Percentiles rank a stretch among this genome's conserved stretches.
Conservation (phyloP, 768 basidiomycete species). For the Mycena filopes region DNA sequence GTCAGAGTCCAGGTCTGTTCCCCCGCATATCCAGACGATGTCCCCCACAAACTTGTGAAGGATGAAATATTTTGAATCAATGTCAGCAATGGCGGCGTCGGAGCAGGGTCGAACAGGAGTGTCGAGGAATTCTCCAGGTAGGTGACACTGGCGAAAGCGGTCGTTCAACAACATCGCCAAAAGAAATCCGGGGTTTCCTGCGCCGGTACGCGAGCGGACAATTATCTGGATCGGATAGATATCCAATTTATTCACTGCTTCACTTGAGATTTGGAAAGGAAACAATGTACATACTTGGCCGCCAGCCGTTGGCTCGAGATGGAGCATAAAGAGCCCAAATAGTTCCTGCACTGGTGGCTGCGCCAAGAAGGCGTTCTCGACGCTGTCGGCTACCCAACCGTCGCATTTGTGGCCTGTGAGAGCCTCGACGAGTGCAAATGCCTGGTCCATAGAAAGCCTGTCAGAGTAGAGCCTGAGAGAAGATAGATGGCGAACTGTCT, state of each 20-base stretch:
- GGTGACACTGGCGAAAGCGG: constrained; percentile 5
- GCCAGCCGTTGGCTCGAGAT: constrained; percentile 16
- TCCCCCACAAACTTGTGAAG: constrained; percentile 24
- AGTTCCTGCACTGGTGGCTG: constrained; percentile 17
- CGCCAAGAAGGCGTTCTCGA: constrained; percentile 24
- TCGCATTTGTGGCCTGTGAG: constrained; percentile 16
- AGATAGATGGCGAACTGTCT: constrained; percentile 21
- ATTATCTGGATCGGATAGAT: constrained; percentile 20
- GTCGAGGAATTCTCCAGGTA: constrained; percentile 19
- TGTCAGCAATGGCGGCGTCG: constrained; percentile 19
- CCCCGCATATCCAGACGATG: constrained; percentile 27
- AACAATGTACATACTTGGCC: constrained; percentile 22
- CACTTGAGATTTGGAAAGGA: constrained; percentile 23
- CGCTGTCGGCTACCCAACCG: constrained; percentile 20
- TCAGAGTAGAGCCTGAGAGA: constrained; percentile 8
- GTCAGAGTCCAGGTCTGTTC: constrained; percentile 19
- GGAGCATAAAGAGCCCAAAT: constrained; percentile 16
- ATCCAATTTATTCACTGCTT: constrained; percentile 26
- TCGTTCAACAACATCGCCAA: constrained; percentile 12
- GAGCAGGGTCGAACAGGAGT: constrained; percentile 14
- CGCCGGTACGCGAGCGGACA: constrained; percentile 18
- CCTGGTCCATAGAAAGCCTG: constrained; percentile 14
- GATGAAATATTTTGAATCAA: constrained; percentile 23
- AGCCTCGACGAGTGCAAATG: constrained; percentile 18
- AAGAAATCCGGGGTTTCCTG: constrained; percentile 7